These are phyloP conservation scores for Erythrobasidium hasegawianum DNA, from an alignment of 1,284 basidiomycete genomes.

Conservation along the genomic window DNA sequence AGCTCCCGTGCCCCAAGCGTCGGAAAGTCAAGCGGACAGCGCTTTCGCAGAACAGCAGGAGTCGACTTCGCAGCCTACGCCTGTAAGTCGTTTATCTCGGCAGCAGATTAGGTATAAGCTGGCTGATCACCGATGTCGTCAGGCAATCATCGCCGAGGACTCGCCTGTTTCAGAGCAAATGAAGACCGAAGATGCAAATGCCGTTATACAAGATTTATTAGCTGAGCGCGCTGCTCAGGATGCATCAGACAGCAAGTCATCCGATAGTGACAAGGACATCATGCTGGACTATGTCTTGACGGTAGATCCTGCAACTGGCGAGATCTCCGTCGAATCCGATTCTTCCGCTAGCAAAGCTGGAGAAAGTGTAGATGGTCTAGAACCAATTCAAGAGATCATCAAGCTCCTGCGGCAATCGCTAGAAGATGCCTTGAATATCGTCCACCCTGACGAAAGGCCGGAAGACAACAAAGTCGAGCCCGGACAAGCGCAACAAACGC, in stretches of 20 bases:
- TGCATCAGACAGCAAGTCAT: neutral
- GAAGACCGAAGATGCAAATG: neutral
- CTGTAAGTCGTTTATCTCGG: no score
- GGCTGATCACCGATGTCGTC: neutral
- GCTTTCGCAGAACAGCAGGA: neutral
- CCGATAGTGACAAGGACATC: neutral
- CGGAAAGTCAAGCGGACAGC: neutral
- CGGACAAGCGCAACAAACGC: neutral
- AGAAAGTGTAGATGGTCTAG: neutral
- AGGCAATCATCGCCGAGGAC: neutral
- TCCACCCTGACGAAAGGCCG: neutral
- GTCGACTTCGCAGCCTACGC: neutral
- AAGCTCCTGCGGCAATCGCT: constrained; percentile 9
- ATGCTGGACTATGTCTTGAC: constrained; percentile 14
- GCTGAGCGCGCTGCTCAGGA: neutral
- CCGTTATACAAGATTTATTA: neutral
- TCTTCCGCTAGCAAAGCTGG: neutral
- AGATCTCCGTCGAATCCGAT: constrained; percentile 18
- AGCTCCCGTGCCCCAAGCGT: neutral
- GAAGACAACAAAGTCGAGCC: neutral
- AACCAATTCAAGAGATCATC: constrained; percentile 11
- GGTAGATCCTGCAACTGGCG: constrained; percentile 16
- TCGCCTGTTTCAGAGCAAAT: neutral
- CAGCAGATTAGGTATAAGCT: neutral
- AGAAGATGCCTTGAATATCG: constrained; percentile 7